These are phyloP conservation scores for Zelopaecilomyces penicillatus DNA, from an alignment of 2,329 filamentous ascomycete species.

Conservation along the genomic window DNA sequence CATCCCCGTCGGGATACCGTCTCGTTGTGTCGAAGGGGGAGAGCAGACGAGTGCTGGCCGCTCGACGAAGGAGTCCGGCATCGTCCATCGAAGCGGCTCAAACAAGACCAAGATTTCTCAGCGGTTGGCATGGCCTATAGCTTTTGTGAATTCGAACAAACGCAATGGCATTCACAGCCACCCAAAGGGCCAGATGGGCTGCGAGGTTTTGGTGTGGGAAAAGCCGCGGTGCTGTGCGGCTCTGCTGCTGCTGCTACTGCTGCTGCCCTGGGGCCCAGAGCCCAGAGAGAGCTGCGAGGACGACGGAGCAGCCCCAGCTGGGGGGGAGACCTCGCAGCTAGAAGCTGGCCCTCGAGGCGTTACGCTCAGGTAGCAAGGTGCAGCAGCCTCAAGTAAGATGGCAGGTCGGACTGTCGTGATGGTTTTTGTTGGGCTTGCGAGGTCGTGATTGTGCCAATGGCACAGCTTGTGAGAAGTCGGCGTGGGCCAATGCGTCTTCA, in stretches of 20 bases:
- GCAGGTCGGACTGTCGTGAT: background rate
- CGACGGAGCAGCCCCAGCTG: too few species aligned
- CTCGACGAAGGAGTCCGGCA: slow-evolving; percentile 3
- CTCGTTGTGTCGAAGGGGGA: slow-evolving; percentile 2
- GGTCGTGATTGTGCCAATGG: too few species aligned
- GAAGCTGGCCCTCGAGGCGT: too few species aligned
- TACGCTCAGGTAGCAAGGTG: background rate
- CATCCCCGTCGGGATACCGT: background rate
- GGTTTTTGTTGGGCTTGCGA: too few species aligned
- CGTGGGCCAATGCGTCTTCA: too few species aligned
- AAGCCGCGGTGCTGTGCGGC: too few species aligned
- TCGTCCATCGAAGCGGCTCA: slow-evolving; percentile 13
- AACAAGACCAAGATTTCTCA: slow-evolving; percentile 7
- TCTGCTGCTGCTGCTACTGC: too few species aligned
- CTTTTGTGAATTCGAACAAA: background rate
- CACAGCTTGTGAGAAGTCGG: too few species aligned
- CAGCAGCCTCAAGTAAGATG: slow-evolving; percentile 1
- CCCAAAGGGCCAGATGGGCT: too few species aligned
- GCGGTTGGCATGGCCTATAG: slow-evolving; percentile 12
- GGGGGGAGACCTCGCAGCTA: background rate
- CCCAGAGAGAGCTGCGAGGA: too few species aligned
- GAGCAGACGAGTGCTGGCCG: slow-evolving; percentile 3
- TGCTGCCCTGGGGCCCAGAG: too few species aligned
- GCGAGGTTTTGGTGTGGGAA: background rate
- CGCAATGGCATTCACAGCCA: too few species aligned